These are phyloP conservation scores for Lactarius psammicola DNA, from an alignment of 768 basidiomycete species.

Conservation along the genomic window DNA sequence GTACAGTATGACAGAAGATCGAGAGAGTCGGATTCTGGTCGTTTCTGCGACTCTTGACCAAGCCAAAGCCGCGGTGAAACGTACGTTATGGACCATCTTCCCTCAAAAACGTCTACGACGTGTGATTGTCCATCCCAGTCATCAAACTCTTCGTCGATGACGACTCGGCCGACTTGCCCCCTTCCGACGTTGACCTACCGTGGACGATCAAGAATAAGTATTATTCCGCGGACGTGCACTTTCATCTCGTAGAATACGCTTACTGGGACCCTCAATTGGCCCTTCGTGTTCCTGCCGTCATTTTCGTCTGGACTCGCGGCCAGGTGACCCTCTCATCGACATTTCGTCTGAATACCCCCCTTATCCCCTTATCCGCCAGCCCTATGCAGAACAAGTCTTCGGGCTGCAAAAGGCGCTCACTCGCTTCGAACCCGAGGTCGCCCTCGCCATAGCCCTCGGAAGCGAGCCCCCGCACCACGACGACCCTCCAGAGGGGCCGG, in stretches of 20 bases:
- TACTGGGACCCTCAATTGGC: constrained; percentile 44
- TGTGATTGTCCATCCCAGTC: constrained; percentile 27
- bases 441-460: constrained; percentile 61
- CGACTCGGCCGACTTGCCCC: constrained; percentile 15
- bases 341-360: constrained; percentile 8
- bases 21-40: constrained; percentile 29
- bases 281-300: constrained; percentile 59
- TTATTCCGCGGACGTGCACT: constrained; percentile 75
- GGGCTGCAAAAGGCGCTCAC: constrained; percentile 48
- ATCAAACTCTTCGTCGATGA: constrained; percentile 30
- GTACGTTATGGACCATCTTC: constrained; percentile 27
- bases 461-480: constrained; percentile 31
- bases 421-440: constrained; percentile 64
- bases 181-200: constrained; percentile 40
- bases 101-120: constrained; percentile 9
- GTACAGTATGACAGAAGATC: constrained; percentile 15
- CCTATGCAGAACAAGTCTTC: constrained; percentile 56
- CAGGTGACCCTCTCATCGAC: constrained; percentile 46
- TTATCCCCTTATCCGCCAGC: constrained; percentile 37
- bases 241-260: constrained; percentile 50
- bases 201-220: constrained; percentile 83
- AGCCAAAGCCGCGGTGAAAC: constrained; percentile 32
- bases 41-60: constrained; percentile 32
- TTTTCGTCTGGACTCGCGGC: constrained; percentile 68
- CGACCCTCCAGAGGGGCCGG: constrained; percentile 45